Base-by-base conservation (phyloP, 345 rosid species). In the Barbarea vulgaris region DNA sequence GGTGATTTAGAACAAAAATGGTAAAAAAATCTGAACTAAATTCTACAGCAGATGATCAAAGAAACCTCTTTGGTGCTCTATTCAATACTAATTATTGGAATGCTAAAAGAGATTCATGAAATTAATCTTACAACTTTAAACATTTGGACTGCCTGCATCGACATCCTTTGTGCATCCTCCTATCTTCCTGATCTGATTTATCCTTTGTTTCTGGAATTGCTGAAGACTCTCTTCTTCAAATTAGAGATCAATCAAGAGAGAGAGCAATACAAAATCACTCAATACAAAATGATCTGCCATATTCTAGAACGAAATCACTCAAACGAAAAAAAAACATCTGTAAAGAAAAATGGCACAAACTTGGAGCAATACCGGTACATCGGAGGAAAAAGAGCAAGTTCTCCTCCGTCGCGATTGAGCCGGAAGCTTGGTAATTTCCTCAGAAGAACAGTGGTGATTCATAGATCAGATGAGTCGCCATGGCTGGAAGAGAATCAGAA, bases 131-230 rank as follows among this genome's bases (percentile, higher is more conserved):
- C 88, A 88, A 9, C 31, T 84, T 82, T n/a, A 86, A 57, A 76
- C 90, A 84, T 78, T 75, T 82, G 14, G 90, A 83, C 34, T 71
- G 84, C 72, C 53, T 81, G 84, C 93, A 88, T 30, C 75, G 81
- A 63, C 93, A 86, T 77, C 69, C 79, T 79, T 73, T 86, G 8
- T 34, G 77, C 71, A 62, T 71, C 75, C 48, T 74, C 27, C 66
- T 24, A 12, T 50, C 68, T 15, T 70, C 65, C 65, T 52, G 18
- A 76, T 70, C 47, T 28, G 46, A 41, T 46, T 53, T 54, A 50
- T 46, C 70, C 57, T 33, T 51, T 55, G 56, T 65, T 73, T 22
- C 63, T 27, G 41, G 34, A 28, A 67, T 50, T 60, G 4, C 64
- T 76, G 81, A 69, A 19, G 78, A 21, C 47, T 82, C 70, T n/a